Base-by-base conservation (phyloP, 345 rosid species). In the Anacardium occidentale region DNA sequence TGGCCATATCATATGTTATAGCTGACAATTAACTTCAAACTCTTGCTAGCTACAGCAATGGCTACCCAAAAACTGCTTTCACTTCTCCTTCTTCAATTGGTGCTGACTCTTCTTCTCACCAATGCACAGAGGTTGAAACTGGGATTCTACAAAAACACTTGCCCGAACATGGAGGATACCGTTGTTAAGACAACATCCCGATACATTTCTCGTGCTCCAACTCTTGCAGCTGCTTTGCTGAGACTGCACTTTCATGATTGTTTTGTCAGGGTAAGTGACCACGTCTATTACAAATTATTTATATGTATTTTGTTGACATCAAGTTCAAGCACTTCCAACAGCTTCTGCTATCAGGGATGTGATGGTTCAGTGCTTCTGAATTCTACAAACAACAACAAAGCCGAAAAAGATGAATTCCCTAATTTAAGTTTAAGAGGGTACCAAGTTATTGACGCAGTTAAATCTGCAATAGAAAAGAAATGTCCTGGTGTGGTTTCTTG, bases 201-300 rank as follows among this genome's bases (percentile, higher is more conserved):
- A 1, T 66, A 56, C 78, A 82, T 81, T 58, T 76, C 86, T 10
- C 63, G 60, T 24, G 69, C 79, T 67, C 73, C 73, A 3, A 79
- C 81, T 65, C 83, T 84, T 72, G 87, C 87, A 7, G 83, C 89
- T 0, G 47, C 81, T 1, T 53, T 85, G 50, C 68, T 85, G 12
- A 81, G 89, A 72, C 59, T 83, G 86, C 63, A 83, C 77, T 83
- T 85, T 37, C 89, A 85, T 81, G 89, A 85, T 71, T 85, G 87
- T 53, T 85, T 85, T 47, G 84, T 83, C 25, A 52, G 85, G 75
- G 87, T 83, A 79, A 59, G 80, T 44, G 9, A 29, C 2, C 3
- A 29, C 1, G 32, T 37, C 7, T 37, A 6, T 37, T 37, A 7
- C 7, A 50, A 50, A 50, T 15, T 50, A 15, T 48, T 7, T 48